Evolutionary conservation across 164 flowering plant species (phyloP), one percentile per base, ranked within the genome.

Genomic region (Berberis vulgaris): DNA sequence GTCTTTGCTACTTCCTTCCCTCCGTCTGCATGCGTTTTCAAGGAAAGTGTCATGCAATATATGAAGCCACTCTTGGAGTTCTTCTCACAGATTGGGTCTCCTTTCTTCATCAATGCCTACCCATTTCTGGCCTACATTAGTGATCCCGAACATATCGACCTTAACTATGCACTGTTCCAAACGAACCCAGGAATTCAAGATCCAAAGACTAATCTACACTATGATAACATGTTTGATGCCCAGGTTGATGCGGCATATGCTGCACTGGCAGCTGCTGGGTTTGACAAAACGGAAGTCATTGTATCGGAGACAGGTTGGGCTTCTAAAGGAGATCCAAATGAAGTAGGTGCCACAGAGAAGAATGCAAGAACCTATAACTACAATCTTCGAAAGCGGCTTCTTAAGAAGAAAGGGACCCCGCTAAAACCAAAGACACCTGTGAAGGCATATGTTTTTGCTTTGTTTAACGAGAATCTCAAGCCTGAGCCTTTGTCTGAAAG

Each of bases 221-320:
- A 88, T 55, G 84, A 86, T 56, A 91, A 91, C 83, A 88, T 91
- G 97, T 85, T 91, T 43, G 86, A 83, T 10, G 97, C 97, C 41
- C 76, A 69, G 69, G 66, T 88, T 41, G 96, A 88, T 67, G 96
- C 91, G 1, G 86, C 86, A 6, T 88, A 88, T 74, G 72, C 72
- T 45, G 97, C 97, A 9, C 52, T 91, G 71, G 97, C 84, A 47
- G 84, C 81, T 49, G 85, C 75, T 2, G 97, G 91, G 2, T 88
- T 72, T 60, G 65, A 43, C 1, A 83, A 83, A 60, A 85, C 74
- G 83, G 83, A 85, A 65, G 96, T 91, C 41, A 83, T 83, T 7
- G 91, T 88, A 26, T 88, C 97, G 0, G 95, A 91, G 61, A 91
- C 97, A 1, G 93, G 97, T 2, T 91, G 97, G 97, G 93, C 95